A percentile compares a stretch with the other conserved stretches of the same genome.
These are phyloP conservation scores for Acer negundo DNA, from an alignment of 345 rosid species.

Conservation along the genomic window DNA sequence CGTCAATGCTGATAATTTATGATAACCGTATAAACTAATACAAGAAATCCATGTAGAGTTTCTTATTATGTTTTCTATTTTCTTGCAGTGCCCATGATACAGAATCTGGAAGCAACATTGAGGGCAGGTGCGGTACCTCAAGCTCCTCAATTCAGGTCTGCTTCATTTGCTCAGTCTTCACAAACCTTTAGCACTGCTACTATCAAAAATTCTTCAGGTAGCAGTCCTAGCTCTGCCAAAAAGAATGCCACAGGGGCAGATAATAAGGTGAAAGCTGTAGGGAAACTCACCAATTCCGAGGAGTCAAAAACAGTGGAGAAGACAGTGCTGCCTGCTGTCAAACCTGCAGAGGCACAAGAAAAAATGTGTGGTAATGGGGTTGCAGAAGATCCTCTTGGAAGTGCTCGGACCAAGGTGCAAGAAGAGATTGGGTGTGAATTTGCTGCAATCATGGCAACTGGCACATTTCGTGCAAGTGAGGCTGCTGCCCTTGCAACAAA, in stretches of 20 bases:
- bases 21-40: background rate
- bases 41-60: background rate
- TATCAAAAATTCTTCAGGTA: slow-evolving; percentile 26
- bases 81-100: slow-evolving; percentile 89
- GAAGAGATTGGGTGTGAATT: slow-evolving; percentile 83
- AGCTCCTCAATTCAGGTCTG: slow-evolving; percentile 77
- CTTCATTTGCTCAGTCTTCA: slow-evolving; percentile 29
- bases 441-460: slow-evolving; percentile 78
- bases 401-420: slow-evolving; percentile 78
- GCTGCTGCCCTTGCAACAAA: slow-evolving; percentile 88
- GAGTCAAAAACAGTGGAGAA: slow-evolving; percentile 18
- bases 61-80: background rate
- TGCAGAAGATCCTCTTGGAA: slow-evolving; percentile 60
- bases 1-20: background rate
- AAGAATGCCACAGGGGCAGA: background rate
- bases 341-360: slow-evolving; percentile 33
- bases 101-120: slow-evolving; percentile 74
- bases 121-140: slow-evolving; percentile 89
- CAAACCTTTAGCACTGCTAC: slow-evolving; percentile 17
- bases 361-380: slow-evolving; percentile 23
- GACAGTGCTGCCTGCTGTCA: slow-evolving; percentile 32
- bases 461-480: slow-evolving; percentile 83
- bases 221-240: slow-evolving; percentile 19
- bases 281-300: slow-evolving; percentile 24
- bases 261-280: slow-evolving; percentile 20